Evolutionary conservation across 2,329 filamentous ascomycete genomes (phyloP).

Genomic region (Fusarium redolens): DNA sequence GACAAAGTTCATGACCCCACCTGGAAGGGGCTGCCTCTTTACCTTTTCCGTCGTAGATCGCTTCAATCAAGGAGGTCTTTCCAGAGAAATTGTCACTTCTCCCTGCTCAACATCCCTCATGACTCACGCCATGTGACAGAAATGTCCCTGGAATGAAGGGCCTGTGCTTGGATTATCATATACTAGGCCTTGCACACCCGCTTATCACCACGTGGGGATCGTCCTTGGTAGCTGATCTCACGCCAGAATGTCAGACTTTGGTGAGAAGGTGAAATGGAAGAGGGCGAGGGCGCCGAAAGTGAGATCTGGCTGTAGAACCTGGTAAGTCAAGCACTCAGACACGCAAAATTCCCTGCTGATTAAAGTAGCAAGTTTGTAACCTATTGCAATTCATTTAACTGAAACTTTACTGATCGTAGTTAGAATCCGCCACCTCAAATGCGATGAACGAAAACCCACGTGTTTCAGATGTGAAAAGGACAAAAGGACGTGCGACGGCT

Average conservation of each 20-base stretch:
- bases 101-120: neutral
- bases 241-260: neutral
- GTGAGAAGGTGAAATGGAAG: neutral
- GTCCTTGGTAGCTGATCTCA: neutral
- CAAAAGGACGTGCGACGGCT: constrained; percentile 15
- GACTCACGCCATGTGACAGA: neutral
- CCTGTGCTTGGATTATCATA: neutral
- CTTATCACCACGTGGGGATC: neutral
- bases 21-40: neutral
- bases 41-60: neutral
- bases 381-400: rapidly evolving
- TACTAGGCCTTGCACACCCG: neutral
- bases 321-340: neutral
- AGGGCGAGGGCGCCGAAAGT: constrained; percentile 11
- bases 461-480: constrained; percentile 22
- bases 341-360: neutral
- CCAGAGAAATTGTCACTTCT: neutral
- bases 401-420: neutral
- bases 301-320: constrained; percentile 25
- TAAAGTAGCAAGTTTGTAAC: constrained; percentile 6
- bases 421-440: constrained; percentile 28
- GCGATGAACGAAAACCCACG: constrained; percentile 20
- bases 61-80: neutral
- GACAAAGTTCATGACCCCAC: neutral
- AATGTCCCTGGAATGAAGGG: neutral